Evolutionary conservation across 495 filamentous ascomycete species (phyloP).

Genomic region (Hyaloscypha variabilis): DNA sequence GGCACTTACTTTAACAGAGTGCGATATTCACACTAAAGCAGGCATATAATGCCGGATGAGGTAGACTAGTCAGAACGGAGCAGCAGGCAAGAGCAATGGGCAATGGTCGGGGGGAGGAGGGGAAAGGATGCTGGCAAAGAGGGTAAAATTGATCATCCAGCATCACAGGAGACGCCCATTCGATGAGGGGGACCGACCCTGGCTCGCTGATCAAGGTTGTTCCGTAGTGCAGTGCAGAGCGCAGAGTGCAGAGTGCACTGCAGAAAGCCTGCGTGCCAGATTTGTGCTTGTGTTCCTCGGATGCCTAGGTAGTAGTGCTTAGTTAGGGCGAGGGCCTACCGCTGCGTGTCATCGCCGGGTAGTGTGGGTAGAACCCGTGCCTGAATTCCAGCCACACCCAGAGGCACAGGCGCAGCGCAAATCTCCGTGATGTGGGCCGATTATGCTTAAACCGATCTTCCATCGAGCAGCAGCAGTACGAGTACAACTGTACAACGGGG

Average conservation of each 20-base stretch:
- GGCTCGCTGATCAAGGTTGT: slow-evolving; percentile 3
- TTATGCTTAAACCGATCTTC: slow-evolving; percentile 21
- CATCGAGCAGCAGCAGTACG: neutral
- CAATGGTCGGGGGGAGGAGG: neutral
- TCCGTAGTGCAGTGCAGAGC: neutral
- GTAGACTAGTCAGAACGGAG: neutral
- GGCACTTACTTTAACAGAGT: slow-evolving; percentile 23
- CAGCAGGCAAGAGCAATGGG: neutral
- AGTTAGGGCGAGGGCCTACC: too few relatives aligned
- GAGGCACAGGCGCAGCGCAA: too few relatives aligned
- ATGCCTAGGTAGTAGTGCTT: too few relatives aligned
- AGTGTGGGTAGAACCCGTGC: neutral
- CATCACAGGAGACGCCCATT: slow-evolving; percentile 14
- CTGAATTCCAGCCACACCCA: too few relatives aligned
- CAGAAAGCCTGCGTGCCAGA: neutral
- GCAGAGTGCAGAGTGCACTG: neutral
- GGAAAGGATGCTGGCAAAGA: slow-evolving; percentile 17
- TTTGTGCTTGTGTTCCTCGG: neutral
- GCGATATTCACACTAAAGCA: slow-evolving; percentile 22
- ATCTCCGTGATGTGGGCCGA: too few relatives aligned
- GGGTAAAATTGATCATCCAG: slow-evolving; percentile 26
- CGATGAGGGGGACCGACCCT: neutral
- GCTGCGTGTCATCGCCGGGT: neutral
- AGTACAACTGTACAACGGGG: too few relatives aligned
- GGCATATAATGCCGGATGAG: slow-evolving; percentile 21